A percentile compares a stretch with the other conserved stretches of the same genome.
phyloP scores from a whole-genome alignment of 78 protist species.

The Neovahlkampfia damariscottae region DNA sequence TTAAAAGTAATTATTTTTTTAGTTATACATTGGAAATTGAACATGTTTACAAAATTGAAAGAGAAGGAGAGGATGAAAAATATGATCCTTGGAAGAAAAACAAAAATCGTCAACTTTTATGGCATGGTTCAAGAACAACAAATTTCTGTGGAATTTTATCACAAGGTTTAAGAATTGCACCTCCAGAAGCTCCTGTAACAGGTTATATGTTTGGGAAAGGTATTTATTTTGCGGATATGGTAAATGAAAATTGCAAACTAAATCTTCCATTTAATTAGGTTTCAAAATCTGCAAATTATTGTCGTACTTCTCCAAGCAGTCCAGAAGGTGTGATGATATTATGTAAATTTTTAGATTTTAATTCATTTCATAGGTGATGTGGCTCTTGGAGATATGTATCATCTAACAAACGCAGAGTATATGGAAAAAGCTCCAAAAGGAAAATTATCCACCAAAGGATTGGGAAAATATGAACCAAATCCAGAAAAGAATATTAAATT shows the following conservation, averaged over 20 bases:
- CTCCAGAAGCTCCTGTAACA: slow-evolving; percentile 68
- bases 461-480: slow-evolving; percentile 8
- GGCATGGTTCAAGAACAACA: slow-evolving; percentile 70
- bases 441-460: slow-evolving; percentile 5
- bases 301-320: neutral
- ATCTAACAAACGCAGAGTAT: neutral
- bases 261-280: no score
- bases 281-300: slow-evolving; percentile 53
- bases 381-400: slow-evolving; percentile 25
- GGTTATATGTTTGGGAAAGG: slow-evolving; percentile 78
- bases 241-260: no score
- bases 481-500: neutral
- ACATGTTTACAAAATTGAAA: slow-evolving; percentile 27
- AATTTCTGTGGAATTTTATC: slow-evolving; percentile 69
- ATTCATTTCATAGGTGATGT: slow-evolving; percentile 26
- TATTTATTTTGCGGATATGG: slow-evolving; percentile 23
- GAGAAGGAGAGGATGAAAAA: slow-evolving; percentile 42
- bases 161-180: slow-evolving; percentile 75
- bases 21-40: slow-evolving; percentile 19
- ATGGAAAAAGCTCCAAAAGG: slow-evolving; percentile 10
- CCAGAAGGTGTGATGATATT: slow-evolving; percentile 13
- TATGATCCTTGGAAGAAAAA: slow-evolving; percentile 31
- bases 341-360: neutral
- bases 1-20: no score
- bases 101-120: slow-evolving; percentile 41